Evolutionary conservation across 495 filamentous ascomycete species (phyloP), one percentile per base, ranked within the genome.

Genomic region (Astrothelium subdiscretum): DNA sequence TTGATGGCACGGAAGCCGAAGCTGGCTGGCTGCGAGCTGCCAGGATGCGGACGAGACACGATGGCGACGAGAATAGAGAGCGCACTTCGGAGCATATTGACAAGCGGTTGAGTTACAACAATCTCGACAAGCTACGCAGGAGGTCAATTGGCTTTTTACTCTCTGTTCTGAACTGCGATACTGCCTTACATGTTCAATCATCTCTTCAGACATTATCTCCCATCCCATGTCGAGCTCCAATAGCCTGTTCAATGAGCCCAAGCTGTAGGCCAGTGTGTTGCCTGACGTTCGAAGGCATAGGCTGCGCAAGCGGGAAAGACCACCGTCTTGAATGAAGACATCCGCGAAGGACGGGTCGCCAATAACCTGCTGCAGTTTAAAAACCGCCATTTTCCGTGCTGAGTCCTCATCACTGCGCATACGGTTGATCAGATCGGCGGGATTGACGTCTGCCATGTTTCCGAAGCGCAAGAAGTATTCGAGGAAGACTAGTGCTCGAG

Each of bases 151-250:
- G 26, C 26, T 5, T 35, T 3, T 35, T 32, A 8, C 27, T 22
- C 31, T 22, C 24, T 2, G 6, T 24, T 24, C 24, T 35, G 12
- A 10, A 24, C 24, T 32, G 12, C 43, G 35, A 32, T n/a, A n/a
- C n/a, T n/a, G 18, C 58, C 78, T 70, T 78, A 89, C 87, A 71
- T 87, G 77, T 71, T 85, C 80, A 40, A 90, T 83, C 62, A 90
- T 70, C 62, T 87, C 84, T 66, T 80, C 76, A 69, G 85, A 81
- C 62, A 90, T 81, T 66, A 78, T 80, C 59, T 97, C 94, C 94
- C 94, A 99, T 51, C 94, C 95, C 79, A 95, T 96, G 74, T 97
- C 94, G 4, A 97, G 88, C 73, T 97, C 95, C 31, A 99, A 79
- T 38, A 97, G 74, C 57, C 90, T 79, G 42, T 84, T 87, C 63